Evolutionary conservation across 208 protist genomes (phyloP), one percentile per base, ranked within the genome.

Genomic region (Wallacemonas rigidus): DNA sequence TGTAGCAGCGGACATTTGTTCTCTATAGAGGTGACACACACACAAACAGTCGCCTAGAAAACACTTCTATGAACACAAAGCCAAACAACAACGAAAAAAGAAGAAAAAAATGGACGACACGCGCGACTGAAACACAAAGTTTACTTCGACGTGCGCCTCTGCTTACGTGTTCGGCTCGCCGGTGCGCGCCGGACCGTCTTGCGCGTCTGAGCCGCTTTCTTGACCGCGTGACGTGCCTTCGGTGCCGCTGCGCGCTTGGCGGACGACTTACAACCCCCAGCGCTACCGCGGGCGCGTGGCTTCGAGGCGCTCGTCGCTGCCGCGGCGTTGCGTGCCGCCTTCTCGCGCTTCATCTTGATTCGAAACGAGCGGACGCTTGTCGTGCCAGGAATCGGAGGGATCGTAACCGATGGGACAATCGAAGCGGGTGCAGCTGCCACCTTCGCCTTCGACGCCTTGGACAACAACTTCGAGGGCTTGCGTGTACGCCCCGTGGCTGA

Each of bases 171-270:
- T 26, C 26, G 26, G 26, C 26, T 26, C 26, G 26, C 26, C 26
- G 26, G 26, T 26, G 26, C 26, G 26, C 26, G 26, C 26, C 45
- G 45, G 8, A 14, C 12, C 12, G 45, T 50, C 45, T 50, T 50
- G 45, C 45, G 45, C 45, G 45, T 50, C 45, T 50, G 45, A 12
- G 47, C 71, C 17, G 50, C 56, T 39, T 76, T 80, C 58, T 71
- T 67, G 7, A 67, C 62, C 0, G 41, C 38, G n/a, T 15, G 58
- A 57, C 53, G 53, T 7, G 53, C 26, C 26, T 26, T 26, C 26
- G 26, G 26, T 26, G 26, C 53, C 9, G 6, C 17, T 17, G 64
- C 12, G 71, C 38, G 62, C 39, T 60, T 71, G 71, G 44, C 45
- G 67, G 2, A 57, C 70, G 65, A 43, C 67, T 79, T 57, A 53